phyloP scores from a whole-genome alignment of 2,329 filamentous ascomycete genomes.

The Pyrenochaeta sp. region DNA sequence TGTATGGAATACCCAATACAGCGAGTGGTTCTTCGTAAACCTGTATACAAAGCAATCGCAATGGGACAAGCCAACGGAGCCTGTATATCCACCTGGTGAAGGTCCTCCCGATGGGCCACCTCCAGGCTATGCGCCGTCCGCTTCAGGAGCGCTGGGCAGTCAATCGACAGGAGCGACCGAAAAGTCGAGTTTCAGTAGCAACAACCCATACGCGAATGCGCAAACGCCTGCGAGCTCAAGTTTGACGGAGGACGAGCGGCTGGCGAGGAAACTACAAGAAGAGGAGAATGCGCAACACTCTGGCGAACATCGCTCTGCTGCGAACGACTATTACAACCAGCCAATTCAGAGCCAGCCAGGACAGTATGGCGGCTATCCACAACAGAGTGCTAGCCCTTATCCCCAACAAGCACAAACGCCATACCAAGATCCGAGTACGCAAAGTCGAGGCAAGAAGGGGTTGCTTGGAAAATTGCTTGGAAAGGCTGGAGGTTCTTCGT shows the following conservation, averaged over 20 bases:
- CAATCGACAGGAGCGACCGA: slow-evolving; percentile 46
- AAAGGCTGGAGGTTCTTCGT: slow-evolving; percentile 50
- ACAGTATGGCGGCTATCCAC: slow-evolving; percentile 31
- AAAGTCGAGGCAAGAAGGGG: slow-evolving; percentile 48
- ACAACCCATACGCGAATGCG: slow-evolving; percentile 75
- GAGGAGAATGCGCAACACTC: slow-evolving; percentile 73
- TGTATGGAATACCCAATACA: slow-evolving; percentile 85
- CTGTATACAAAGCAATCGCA: slow-evolving; percentile 85
- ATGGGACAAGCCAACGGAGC: slow-evolving; percentile 83
- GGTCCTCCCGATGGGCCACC: slow-evolving; percentile 66
- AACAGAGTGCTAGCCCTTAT: slow-evolving; percentile 29
- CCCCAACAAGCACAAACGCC: slow-evolving; percentile 11
- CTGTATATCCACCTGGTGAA: slow-evolving; percentile 63
- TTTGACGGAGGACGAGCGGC: slow-evolving; percentile 71
- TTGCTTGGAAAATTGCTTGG: slow-evolving; percentile 63
- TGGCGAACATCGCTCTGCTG: slow-evolving; percentile 51
- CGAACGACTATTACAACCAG: slow-evolving; percentile 57
- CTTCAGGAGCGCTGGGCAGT: slow-evolving; percentile 42
- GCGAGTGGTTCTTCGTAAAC: slow-evolving; percentile 95
- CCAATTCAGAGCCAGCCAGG: slow-evolving; percentile 12
- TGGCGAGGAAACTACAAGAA: slow-evolving; percentile 80
- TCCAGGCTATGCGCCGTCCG: slow-evolving; percentile 68
- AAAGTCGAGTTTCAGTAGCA: slow-evolving; percentile 58
- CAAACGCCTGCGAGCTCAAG: too few relatives aligned
- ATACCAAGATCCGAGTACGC: slow-evolving; percentile 13